Conservation (phyloP, 345 rosid species). For the Citrus sp. region DNA sequence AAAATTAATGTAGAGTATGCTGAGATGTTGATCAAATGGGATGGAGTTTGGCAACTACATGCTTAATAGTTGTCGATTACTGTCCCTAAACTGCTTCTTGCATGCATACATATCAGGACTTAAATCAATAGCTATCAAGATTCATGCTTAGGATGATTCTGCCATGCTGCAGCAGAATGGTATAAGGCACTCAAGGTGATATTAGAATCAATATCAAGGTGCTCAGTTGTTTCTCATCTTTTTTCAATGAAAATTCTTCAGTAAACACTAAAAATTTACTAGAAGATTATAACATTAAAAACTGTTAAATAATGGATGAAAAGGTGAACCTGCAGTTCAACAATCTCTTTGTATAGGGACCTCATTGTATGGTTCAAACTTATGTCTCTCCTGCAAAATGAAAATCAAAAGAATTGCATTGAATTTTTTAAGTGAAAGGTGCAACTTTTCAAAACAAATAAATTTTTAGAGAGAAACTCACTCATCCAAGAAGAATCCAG, state of each 20-base stretch:
- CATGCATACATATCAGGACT: background rate
- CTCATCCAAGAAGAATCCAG: constrained; percentile 90
- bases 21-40: background rate
- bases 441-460: background rate
- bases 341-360: constrained; percentile 49
- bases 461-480: constrained; percentile 29
- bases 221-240: background rate
- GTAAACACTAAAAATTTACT: background rate
- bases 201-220: background rate
- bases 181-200: background rate
- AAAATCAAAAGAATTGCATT: background rate
- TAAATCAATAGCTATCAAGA: background rate
- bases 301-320: background rate
- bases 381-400: constrained; percentile 62
- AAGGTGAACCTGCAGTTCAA: constrained; percentile 56
- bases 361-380: constrained; percentile 61
- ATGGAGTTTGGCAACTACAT: background rate
- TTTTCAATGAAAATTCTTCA: background rate
- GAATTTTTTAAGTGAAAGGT: background rate
- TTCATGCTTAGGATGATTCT: background rate
- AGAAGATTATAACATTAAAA: background rate
- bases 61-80: background rate
- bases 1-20: too few species aligned
- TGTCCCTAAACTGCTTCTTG: background rate
- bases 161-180: background rate